Conservation (phyloP, 2,329 filamentous ascomycete genomes). For the Exophiala phaeomuriformis region DNA sequence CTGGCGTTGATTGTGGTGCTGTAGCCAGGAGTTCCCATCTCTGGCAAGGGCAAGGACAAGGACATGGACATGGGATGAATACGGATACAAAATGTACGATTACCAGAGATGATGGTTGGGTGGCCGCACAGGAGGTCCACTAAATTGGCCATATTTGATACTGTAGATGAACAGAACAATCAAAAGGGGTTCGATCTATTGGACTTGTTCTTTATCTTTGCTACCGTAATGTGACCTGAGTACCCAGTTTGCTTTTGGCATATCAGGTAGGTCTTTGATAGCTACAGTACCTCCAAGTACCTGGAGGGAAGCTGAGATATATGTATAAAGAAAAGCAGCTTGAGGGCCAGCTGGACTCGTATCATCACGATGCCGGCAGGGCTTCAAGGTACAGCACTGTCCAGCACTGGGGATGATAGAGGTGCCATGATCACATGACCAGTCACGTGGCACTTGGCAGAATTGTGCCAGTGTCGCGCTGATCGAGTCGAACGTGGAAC, state of each 20-base stretch:
- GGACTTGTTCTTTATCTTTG: neutral
- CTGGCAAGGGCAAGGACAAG: conserved; percentile 27
- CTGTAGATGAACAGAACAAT: conserved; percentile 12
- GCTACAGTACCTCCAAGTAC: no score
- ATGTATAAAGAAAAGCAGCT: no score
- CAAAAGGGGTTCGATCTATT: conserved; percentile 11
- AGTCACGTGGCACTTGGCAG: conserved; percentile 2
- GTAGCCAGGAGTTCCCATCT: conserved; percentile 38
- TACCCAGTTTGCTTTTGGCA: no score
- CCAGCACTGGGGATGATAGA: no score
- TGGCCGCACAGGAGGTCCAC: conserved; percentile 21
- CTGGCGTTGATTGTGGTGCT: conserved; percentile 33
- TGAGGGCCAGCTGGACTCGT: no score
- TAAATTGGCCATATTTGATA: conserved; percentile 9
- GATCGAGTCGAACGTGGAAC: neutral
- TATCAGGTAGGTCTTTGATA: no score
- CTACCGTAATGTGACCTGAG: no score
- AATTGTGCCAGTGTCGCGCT: neutral
- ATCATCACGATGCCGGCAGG: no score
- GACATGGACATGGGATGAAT: neutral
- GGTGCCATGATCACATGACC: neutral
- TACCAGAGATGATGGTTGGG: conserved; percentile 15
- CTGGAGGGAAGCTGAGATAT: no score
- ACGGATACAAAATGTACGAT: conserved; percentile 14
- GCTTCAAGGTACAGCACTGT: no score